Base-by-base conservation (phyloP, 148 eudicot species). In the Gaultheria prostrata region DNA sequence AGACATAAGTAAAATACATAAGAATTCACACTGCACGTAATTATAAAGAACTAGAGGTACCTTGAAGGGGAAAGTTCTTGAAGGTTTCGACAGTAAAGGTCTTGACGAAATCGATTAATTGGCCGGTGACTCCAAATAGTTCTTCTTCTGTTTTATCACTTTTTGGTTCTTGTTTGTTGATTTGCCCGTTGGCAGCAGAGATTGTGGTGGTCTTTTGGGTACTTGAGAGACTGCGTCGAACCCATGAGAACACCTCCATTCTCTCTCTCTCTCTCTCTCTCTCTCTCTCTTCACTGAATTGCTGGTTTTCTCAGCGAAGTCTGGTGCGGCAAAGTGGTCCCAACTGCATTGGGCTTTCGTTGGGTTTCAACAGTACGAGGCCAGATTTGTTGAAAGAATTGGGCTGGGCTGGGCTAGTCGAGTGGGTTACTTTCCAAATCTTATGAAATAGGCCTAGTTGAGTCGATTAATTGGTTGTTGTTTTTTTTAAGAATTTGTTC, bases 1-100 rank as follows among this genome's bases (percentile, higher is more conserved):
- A 65, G 21, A 30, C 48, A 50, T 14, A 50, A 82, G 17, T 33
- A 6, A 54, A 10, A 8, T 71, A 50, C 6, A 56, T 21, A 6
- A 28, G 13, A 2, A 43, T 24, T 0, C 46, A 85, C 11, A 24
- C 10, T 50, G 5, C n/a, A 77, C 43, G 33, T 10, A 59, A 59
- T 83, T 20, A 3, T 33, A 73, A 20, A 61, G 53, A 73, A 74
- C 11, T 13, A 33, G 54, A 46, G 28, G 50, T 80, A 93, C 97
- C 97, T 77, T 81, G 85, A 61, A 96, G 91, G 51, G 92, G 80
- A 88, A 93, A 94, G 79, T 86, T 90, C 85, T 86, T 89, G 93
- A 96, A 96, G 73, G 95, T 91, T n/a, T 95, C 98, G 0, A 92
- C 76, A 71, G 91, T 82, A 59, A 95, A 91, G 8, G 97, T 84